A percentile compares a stretch with the other conserved stretches of the same genome.
Evolutionary conservation across 208 protist genomes (phyloP).

Genomic region (Giardia duodenalis): DNA sequence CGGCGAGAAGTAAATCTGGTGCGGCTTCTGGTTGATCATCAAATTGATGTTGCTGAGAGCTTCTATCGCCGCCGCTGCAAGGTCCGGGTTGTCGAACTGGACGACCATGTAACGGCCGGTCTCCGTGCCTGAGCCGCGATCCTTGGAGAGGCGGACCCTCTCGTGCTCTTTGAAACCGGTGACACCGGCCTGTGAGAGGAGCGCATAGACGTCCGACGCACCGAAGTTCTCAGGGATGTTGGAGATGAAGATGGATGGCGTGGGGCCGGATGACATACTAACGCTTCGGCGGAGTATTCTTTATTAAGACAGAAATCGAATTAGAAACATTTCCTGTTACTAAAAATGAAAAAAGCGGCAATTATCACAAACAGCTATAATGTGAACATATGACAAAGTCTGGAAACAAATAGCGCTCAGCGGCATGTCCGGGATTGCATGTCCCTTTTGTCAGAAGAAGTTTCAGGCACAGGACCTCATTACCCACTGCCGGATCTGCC

Average conservation of each 20-base stretch:
- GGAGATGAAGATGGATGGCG: conserved; percentile 10
- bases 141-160: background rate
- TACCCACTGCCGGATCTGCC: background rate
- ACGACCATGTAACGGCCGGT: background rate
- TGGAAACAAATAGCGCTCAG: too few species aligned
- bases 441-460: background rate
- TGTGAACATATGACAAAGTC: too few species aligned
- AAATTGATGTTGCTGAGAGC: background rate
- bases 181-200: background rate
- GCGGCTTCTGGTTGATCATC: background rate
- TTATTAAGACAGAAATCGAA: too few species aligned
- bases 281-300: too few species aligned
- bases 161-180: background rate
- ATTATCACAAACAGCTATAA: too few species aligned
- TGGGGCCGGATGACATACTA: too few species aligned
- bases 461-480: background rate
- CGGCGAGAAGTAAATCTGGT: background rate
- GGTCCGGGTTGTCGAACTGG: background rate
- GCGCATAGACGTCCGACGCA: background rate
- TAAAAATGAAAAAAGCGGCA: too few species aligned
- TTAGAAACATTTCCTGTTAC: too few species aligned
- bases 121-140: background rate
- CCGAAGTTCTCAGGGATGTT: background rate
- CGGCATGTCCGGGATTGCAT: background rate
- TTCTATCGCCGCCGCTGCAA: background rate